These are phyloP conservation scores for Orbilia ellipsospora DNA, from an alignment of 2,329 filamentous ascomycete genomes.

Conservation along the genomic window DNA sequence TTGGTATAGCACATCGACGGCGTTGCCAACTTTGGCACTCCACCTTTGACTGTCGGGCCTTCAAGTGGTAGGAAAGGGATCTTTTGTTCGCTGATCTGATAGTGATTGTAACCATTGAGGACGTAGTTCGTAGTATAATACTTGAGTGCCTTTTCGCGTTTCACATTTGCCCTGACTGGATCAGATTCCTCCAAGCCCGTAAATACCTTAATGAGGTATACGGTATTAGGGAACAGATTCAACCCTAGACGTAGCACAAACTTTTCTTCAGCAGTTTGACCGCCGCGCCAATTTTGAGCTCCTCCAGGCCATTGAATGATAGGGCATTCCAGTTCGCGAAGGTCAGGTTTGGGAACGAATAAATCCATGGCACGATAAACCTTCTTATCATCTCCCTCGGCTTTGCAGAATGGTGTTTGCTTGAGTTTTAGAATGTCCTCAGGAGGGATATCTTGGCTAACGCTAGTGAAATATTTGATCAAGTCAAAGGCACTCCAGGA, in stretches of 20 bases:
- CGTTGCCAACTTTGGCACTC: conserved; percentile 68
- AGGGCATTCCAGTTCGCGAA: conserved; percentile 77
- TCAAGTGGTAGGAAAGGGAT: conserved; percentile 79
- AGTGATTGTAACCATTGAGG: conserved; percentile 77
- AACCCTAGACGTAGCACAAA: conserved; percentile 81
- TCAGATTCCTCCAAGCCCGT: conserved; percentile 63
- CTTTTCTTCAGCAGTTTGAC: conserved; percentile 71
- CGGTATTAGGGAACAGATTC: conserved; percentile 74
- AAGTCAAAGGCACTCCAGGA: conserved; percentile 94
- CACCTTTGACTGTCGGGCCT: conserved; percentile 68
- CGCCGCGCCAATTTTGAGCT: conserved; percentile 70
- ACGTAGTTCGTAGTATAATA: conserved; percentile 87
- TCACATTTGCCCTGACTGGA: conserved; percentile 64
- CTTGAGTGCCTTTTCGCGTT: conserved; percentile 77
- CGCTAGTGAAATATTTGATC: conserved; percentile 92
- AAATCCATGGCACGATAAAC: conserved; percentile 81
- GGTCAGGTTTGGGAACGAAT: conserved; percentile 78
- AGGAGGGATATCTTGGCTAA: conserved; percentile 84
- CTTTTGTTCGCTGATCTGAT: conserved; percentile 67
- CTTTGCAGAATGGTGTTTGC: conserved; percentile 82
- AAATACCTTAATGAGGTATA: conserved; percentile 73
- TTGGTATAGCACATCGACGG: conserved; percentile 87
- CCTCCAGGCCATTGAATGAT: conserved; percentile 83
- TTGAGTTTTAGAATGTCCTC: conserved; percentile 83
- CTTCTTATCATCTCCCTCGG: conserved; percentile 67